Percentiles rank a stretch among this genome's conserved stretches.
Conservation (phyloP, 169 alveolate genomes). For the Plasmodium coatneyi region DNA sequence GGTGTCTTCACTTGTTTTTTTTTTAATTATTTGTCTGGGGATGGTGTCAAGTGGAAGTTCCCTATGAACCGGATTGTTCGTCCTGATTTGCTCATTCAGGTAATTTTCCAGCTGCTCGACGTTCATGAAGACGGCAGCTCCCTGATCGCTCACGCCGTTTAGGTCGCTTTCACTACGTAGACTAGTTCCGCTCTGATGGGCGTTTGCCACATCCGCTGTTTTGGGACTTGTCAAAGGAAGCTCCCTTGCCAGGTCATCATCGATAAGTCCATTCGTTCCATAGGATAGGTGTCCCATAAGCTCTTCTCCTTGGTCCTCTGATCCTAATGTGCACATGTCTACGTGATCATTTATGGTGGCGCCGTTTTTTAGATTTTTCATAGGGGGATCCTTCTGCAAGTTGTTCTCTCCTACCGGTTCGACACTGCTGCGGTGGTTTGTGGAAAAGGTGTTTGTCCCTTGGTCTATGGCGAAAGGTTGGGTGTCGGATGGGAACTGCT, state of each 20-base stretch:
- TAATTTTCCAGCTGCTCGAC: not conserved
- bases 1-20: conserved; percentile 11
- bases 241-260: not conserved
- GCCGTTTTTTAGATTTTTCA: not conserved
- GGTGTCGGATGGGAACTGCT: not conserved
- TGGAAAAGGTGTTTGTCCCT: not conserved
- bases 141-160: not conserved
- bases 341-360: not conserved
- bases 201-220: not conserved
- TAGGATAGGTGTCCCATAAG: not conserved
- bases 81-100: not conserved
- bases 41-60: not conserved
- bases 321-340: not conserved
- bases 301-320: not conserved
- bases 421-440: not conserved
- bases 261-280: not conserved
- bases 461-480: not conserved
- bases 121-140: not conserved
- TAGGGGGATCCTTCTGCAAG: not conserved
- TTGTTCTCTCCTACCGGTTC: not conserved
- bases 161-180: not conserved
- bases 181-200: not conserved
- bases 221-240: not conserved
- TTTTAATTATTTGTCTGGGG: not conserved
- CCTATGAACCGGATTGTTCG: not conserved